Evolutionary conservation across 1,139 yeast species (phyloP).

Genomic region (Blastobotrys proliferans): DNA sequence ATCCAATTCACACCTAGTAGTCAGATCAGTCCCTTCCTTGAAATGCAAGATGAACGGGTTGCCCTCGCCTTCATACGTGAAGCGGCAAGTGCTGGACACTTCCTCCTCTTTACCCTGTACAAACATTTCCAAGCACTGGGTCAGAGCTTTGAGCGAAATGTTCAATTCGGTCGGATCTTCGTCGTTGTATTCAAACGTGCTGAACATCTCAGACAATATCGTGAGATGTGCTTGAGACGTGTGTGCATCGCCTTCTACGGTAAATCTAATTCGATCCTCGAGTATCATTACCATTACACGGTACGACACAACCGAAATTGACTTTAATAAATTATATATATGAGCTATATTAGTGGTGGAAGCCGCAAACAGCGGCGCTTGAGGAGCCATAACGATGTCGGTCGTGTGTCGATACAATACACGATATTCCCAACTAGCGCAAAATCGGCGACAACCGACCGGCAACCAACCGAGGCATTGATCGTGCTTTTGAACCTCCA

Average conservation of each 20-base stretch:
- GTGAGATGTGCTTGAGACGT: constrained; percentile 30
- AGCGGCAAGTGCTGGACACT: constrained; percentile 20
- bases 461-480: no score
- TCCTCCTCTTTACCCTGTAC: constrained; percentile 6
- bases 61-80: constrained; percentile 54
- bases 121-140: constrained; percentile 30
- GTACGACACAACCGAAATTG: constrained; percentile 26
- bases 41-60: constrained; percentile 64
- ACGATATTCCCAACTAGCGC: no score
- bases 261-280: constrained; percentile 29
- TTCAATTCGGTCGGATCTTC: constrained; percentile 21
- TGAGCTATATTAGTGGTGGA: constrained; percentile 29
- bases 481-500: no score
- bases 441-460: no score
- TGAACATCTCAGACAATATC: constrained; percentile 24
- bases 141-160: constrained; percentile 26
- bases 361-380: constrained; percentile 24
- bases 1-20: constrained; percentile 66
- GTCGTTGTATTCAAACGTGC: constrained; percentile 22
- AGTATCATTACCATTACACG: constrained; percentile 26
- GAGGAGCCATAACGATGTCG: background rate
- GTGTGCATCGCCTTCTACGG: constrained; percentile 27
- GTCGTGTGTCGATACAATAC: no score
- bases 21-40: constrained; percentile 58
- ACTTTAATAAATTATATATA: constrained; percentile 26